Conservation (phyloP, 2,329 filamentous ascomycete genomes). For the Alternaria viburni region DNA sequence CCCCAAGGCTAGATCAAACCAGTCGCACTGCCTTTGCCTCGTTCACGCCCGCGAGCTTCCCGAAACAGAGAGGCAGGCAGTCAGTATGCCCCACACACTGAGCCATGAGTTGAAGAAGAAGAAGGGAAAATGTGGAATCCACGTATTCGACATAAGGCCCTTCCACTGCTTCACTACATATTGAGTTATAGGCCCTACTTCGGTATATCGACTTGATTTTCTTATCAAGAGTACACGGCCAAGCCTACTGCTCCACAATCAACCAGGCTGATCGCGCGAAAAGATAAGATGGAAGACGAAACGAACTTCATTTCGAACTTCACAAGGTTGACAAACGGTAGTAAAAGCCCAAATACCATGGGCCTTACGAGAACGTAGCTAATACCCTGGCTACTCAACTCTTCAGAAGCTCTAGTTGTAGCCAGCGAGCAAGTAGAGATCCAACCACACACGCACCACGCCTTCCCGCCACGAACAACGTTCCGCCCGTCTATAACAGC, state of each 20-base stretch:
- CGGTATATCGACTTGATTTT: background rate
- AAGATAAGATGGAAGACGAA: background rate
- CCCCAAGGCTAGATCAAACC: background rate
- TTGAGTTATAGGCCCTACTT: background rate
- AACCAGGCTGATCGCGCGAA: background rate
- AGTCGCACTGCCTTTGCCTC: background rate
- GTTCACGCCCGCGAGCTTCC: background rate
- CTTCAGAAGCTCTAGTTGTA: background rate
- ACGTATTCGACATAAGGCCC: background rate
- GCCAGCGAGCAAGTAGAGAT: background rate
- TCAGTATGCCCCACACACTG: background rate
- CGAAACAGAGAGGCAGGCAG: background rate
- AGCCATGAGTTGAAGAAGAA: background rate
- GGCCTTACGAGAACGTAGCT: background rate
- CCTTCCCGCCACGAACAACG: background rate
- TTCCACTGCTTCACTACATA: background rate
- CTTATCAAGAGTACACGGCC: background rate
- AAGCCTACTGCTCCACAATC: background rate
- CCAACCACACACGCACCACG: background rate
- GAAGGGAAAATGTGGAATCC: background rate
- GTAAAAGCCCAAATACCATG: background rate
- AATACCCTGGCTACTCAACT: background rate
- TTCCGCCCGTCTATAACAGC: background rate
- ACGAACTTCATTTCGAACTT: background rate
- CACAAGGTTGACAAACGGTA: background rate